Conservation (phyloP, 1,139 yeast species). For the Hansenula sp. region DNA sequence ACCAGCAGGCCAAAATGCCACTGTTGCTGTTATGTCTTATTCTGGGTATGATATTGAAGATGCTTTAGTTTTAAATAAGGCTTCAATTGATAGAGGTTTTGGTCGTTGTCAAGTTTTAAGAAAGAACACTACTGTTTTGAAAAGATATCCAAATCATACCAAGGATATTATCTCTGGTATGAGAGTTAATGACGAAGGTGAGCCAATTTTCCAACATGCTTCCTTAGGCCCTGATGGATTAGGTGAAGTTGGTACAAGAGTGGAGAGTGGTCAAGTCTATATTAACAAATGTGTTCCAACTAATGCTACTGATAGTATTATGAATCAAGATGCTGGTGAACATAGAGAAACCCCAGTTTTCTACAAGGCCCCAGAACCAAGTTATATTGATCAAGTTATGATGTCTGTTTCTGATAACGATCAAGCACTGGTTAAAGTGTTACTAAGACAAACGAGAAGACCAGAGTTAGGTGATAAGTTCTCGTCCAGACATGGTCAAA, state of each 20-base stretch:
- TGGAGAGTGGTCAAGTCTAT: conserved; percentile 90
- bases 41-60: conserved; percentile 99
- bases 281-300: conserved; percentile 92
- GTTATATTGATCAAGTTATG: conserved; percentile 96
- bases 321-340: conserved; percentile 42
- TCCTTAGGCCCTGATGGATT: conserved; percentile 93
- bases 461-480: conserved; percentile 98
- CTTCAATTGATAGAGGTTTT: conserved; percentile 94
- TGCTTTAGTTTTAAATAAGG: conserved; percentile 90
- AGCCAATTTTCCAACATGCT: conserved; percentile 81
- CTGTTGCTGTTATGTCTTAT: conserved; percentile 98
- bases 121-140: conserved; percentile 84
- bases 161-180: conserved; percentile 89
- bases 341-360: conserved; percentile 88
- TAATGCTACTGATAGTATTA: conserved; percentile 73
- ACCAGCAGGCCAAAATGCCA: conserved; percentile 99
- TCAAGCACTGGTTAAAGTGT: conserved; percentile 88
- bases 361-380: conserved; percentile 93
- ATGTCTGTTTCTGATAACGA: conserved; percentile 94
- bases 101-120: conserved; percentile 98
- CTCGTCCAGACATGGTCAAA: conserved; percentile 96
- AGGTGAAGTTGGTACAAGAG: conserved; percentile 91
- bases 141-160: conserved; percentile 90
- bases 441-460: conserved; percentile 91
- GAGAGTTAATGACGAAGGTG: conserved; percentile 77